phyloP scores from a whole-genome alignment of 73 alveolate species.

The Paramecium bursaria region DNA sequence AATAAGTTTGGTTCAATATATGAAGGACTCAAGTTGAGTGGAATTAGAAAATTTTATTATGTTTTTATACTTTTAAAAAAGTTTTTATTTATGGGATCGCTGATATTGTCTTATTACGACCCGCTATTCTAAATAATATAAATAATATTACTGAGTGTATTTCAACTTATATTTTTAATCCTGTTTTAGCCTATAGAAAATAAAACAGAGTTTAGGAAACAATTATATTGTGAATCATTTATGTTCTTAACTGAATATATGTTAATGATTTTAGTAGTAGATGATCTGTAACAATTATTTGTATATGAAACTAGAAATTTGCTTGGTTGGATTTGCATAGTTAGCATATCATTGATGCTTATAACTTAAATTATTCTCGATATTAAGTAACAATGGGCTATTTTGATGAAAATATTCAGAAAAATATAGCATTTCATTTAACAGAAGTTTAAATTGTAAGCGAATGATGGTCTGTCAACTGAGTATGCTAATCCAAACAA shows the following conservation, averaged over 20 bases:
- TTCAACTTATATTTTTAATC: neutral
- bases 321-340: constrained; percentile 38
- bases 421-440: too few relatives aligned
- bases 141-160: too few relatives aligned
- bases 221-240: constrained; percentile 32
- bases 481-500: too few relatives aligned
- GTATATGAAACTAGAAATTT: too few relatives aligned
- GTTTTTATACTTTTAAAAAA: neutral
- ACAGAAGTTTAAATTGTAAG: too few relatives aligned
- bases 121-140: neutral
- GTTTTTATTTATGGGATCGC: neutral
- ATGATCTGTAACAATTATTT: too few relatives aligned
- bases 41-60: neutral
- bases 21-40: neutral
- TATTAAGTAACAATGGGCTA: constrained; percentile 1
- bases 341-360: neutral
- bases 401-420: neutral
- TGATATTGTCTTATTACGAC: neutral
- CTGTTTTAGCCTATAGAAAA: neutral
- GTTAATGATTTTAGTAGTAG: too few relatives aligned
- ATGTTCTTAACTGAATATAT: too few relatives aligned
- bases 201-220: neutral
- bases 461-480: too few relatives aligned
- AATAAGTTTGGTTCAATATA: neutral
- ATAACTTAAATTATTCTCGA: neutral